Conservation (phyloP, 2,329 filamentous ascomycete genomes). For the Cladosporium phlei region DNA sequence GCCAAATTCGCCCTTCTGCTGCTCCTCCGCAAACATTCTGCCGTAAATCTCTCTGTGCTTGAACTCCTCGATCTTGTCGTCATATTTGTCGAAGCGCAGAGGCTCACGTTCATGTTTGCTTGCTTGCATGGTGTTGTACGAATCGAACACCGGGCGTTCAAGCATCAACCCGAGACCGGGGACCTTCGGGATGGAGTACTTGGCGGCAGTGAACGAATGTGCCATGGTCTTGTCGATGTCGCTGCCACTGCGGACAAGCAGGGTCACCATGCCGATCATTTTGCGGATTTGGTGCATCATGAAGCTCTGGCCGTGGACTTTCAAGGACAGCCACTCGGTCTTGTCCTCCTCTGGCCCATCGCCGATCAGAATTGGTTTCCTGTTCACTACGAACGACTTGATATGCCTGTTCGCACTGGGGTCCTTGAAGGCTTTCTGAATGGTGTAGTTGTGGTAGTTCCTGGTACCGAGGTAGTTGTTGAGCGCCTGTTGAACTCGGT, state of each 20-base stretch:
- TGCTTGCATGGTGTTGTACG: conserved; percentile 72
- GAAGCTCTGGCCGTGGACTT: conserved; percentile 96
- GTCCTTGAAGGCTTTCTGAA: conserved; percentile 77
- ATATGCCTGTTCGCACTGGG: conserved; percentile 85
- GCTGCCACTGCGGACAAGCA: conserved; percentile 81
- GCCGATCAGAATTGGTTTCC: conserved; percentile 49
- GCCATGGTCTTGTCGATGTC: conserved; percentile 60
- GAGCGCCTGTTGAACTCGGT: conserved; percentile 70
- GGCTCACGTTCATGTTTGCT: conserved; percentile 59
- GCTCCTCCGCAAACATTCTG: conserved; percentile 84
- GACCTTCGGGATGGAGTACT: conserved; percentile 88
- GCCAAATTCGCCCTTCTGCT: conserved; percentile 66
- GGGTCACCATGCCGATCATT: conserved; percentile 90
- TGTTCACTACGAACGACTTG: conserved; percentile 80
- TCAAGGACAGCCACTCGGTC: conserved; percentile 92
- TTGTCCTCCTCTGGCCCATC: conserved; percentile 42
- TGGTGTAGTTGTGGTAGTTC: conserved; percentile 97
- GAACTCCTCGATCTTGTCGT: conserved; percentile 77
- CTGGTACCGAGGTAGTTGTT: conserved; percentile 73
- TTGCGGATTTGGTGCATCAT: conserved; percentile 99
- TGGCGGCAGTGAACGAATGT: conserved; percentile 65
- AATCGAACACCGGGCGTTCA: conserved; percentile 86
- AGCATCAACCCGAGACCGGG: conserved; percentile 82
- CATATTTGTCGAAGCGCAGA: conserved; percentile 74
- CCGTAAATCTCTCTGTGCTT: conserved; percentile 90